Conservation (phyloP, 2,329 filamentous ascomycete genomes). For the Botrytis elliptica region DNA sequence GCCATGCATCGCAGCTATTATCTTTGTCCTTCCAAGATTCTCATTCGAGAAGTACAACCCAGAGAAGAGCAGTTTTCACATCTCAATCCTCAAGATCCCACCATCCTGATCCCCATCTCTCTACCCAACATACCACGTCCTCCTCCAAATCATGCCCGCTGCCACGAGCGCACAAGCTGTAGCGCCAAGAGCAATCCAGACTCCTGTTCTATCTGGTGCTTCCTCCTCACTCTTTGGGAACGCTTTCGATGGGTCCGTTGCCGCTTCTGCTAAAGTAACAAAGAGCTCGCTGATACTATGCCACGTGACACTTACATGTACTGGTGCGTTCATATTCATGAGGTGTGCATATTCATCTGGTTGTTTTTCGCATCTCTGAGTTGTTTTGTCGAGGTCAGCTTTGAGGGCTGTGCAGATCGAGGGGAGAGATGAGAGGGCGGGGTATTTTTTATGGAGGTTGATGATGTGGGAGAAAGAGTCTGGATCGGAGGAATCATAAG, state of each 20-base stretch:
- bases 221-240: constrained; percentile 91
- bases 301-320: constrained; percentile 96
- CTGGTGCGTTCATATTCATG: constrained; percentile 83
- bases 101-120: too few relatives aligned
- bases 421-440: constrained; percentile 84
- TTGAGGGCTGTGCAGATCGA: constrained; percentile 92
- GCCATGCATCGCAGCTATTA: background rate
- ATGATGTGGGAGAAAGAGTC: constrained; percentile 94
- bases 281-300: constrained; percentile 91
- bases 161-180: constrained; percentile 62
- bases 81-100: background rate
- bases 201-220: constrained; percentile 73
- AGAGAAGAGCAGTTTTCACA: background rate
- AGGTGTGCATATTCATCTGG: constrained; percentile 87
- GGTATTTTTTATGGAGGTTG: constrained; percentile 72
- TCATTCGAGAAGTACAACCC: background rate
- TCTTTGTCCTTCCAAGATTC: background rate
- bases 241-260: constrained; percentile 82
- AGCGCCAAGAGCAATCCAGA: constrained; percentile 83
- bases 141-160: constrained; percentile 63
- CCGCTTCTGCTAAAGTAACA: constrained; percentile 85
- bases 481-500: constrained; percentile 94
- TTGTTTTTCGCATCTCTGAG: constrained; percentile 86
- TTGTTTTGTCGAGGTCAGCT: constrained; percentile 93
- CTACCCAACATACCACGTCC: constrained; percentile 34